phyloP scores from a whole-genome alignment of 2,329 filamentous ascomycete genomes.

The Botrytis byssoidea region DNA sequence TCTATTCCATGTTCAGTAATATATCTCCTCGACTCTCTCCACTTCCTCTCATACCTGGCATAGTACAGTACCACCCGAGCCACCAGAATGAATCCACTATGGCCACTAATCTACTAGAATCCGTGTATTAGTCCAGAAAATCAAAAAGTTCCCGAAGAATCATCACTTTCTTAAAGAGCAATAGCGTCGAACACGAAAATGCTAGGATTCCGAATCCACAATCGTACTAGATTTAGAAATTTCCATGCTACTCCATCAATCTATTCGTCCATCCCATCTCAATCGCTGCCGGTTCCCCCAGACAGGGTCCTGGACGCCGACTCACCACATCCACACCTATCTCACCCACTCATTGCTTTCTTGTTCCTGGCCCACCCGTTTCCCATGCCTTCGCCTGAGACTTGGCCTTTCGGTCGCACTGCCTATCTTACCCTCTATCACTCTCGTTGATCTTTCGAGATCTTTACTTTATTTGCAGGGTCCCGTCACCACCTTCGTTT shows the following conservation, averaged over 20 bases:
- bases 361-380: constrained; percentile 34
- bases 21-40: constrained; percentile 7
- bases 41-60: constrained; percentile 2
- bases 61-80: constrained; percentile 11
- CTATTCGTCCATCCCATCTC: constrained; percentile 29
- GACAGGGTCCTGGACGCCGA: constrained; percentile 29
- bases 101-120: constrained; percentile 2
- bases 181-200: constrained; percentile 23
- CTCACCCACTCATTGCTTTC: constrained; percentile 24
- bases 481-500: constrained; percentile 39
- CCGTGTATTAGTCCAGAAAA: constrained; percentile 13
- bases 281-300: constrained; percentile 32
- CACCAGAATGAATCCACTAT: constrained; percentile 8
- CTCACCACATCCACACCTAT: constrained; percentile 18
- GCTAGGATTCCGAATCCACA: constrained; percentile 11
- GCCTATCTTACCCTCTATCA: constrained; percentile 39
- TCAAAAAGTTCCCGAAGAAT: constrained; percentile 14
- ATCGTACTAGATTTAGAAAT: constrained; percentile 29
- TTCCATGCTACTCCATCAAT: constrained; percentile 14
- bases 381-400: constrained; percentile 28
- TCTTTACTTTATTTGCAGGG: constrained; percentile 40
- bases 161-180: constrained; percentile 16
- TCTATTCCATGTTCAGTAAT: constrained; percentile 11
- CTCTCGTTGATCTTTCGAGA: constrained; percentile 33
- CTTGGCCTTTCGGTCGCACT: constrained; percentile 33